phyloP scores from a whole-genome alignment of 441 rosid genomes.

The Populus hybrid region DNA sequence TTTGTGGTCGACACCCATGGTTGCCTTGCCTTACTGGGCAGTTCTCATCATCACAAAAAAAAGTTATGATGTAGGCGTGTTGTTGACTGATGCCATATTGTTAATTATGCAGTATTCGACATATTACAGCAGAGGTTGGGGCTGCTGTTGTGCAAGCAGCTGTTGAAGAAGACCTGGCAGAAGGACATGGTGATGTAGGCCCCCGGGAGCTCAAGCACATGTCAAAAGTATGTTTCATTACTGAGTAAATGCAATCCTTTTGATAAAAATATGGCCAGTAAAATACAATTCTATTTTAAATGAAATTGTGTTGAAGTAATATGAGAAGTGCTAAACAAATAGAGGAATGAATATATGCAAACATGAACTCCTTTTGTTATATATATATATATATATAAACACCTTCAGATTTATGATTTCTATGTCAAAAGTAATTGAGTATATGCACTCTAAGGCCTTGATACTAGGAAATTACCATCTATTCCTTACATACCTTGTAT shows the following conservation, averaged over 20 bases:
- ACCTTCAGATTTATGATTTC: not conserved
- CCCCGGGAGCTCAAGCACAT: constrained; percentile 66
- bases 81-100: not conserved
- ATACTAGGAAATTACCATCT: not conserved
- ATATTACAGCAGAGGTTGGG: constrained; percentile 89
- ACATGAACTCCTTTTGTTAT: not conserved
- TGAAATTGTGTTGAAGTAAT: not conserved
- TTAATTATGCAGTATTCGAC: constrained; percentile 60
- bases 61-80: not conserved
- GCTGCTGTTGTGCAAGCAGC: constrained; percentile 93
- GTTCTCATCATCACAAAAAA: not conserved
- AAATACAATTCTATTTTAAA: not conserved
- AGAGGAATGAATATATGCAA: not conserved
- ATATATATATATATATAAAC: not conserved
- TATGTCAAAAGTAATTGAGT: not conserved
- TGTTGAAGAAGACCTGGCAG: constrained; percentile 70
- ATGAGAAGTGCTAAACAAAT: not conserved
- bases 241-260: not conserved
- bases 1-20: not conserved
- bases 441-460: not conserved
- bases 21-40: not conserved
- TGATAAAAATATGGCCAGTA: not conserved
- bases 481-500: not conserved
- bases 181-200: constrained; percentile 75
- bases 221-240: constrained; percentile 59